phyloP scores from a whole-genome alignment of 495 filamentous ascomycete genomes.

The Usnea hakonensis region DNA sequence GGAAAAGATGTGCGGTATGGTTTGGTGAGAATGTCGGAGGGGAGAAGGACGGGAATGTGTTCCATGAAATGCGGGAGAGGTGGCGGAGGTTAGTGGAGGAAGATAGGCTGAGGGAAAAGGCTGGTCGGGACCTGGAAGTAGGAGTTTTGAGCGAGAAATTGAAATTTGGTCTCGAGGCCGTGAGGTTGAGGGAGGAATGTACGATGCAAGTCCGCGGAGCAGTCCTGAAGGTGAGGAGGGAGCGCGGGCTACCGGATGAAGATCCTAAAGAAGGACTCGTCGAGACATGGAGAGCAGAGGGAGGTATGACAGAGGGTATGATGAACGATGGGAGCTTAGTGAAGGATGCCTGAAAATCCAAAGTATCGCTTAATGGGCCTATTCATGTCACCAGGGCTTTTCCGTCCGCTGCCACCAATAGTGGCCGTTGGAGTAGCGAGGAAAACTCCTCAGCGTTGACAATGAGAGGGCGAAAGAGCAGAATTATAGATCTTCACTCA shows the following conservation, averaged over 20 bases:
- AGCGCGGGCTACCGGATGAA: conserved; percentile 68
- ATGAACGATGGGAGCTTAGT: conserved; percentile 59
- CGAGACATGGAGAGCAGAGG: conserved; percentile 56
- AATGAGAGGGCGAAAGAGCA: too few species aligned
- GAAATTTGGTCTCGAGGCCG: conserved; percentile 62
- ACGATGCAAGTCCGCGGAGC: conserved; percentile 68
- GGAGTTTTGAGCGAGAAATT: conserved; percentile 64
- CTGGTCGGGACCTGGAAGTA: conserved; percentile 31
- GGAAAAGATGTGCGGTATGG: conserved; percentile 62
- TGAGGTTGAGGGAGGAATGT: conserved; percentile 72
- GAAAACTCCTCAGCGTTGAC: too few species aligned
- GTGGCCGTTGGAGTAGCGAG: too few species aligned
- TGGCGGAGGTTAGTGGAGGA: conserved; percentile 57
- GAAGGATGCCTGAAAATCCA: conserved; percentile 44
- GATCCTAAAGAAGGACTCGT: conserved; percentile 59
- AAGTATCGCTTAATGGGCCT: too few species aligned
- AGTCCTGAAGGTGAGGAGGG: conserved; percentile 65
- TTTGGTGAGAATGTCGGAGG: conserved; percentile 50
- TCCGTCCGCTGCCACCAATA: too few species aligned
- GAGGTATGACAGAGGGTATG: conserved; percentile 46
- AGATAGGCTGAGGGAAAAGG: conserved; percentile 24
- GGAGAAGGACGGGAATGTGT: conserved; percentile 38
- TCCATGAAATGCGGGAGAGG: conserved; percentile 55
- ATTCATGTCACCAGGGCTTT: too few species aligned
- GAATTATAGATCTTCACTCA: too few species aligned